Evolutionary conservation across 2,329 filamentous ascomycete species (phyloP).

Genomic region (Ophidiomyces ophidiicola): DNA sequence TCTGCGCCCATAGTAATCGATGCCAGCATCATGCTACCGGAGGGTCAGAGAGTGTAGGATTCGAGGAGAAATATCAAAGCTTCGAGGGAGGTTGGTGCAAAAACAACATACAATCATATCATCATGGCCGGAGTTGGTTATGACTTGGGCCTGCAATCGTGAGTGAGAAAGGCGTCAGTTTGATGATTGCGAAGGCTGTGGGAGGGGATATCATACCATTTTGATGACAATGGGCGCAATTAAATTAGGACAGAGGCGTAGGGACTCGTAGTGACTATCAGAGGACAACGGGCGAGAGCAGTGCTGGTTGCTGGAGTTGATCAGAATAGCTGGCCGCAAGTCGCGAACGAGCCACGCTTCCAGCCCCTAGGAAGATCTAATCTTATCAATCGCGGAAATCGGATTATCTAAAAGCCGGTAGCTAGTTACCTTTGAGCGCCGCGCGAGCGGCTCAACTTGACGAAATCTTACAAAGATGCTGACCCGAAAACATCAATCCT

Average conservation of each 20-base stretch:
- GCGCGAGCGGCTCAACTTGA: too few relatives aligned
- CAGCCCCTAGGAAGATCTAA: slow-evolving; percentile 2
- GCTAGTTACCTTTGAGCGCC: too few relatives aligned
- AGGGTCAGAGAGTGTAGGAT: slow-evolving; percentile 1
- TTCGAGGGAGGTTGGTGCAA: not conserved
- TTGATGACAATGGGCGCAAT: slow-evolving; percentile 1
- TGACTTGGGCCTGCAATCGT: slow-evolving; percentile 54
- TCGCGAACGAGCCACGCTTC: slow-evolving; percentile 7
- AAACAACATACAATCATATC: slow-evolving; percentile 86
- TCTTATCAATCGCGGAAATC: slow-evolving; percentile 12
- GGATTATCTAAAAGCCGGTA: too few relatives aligned
- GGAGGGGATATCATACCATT: slow-evolving; percentile 4
- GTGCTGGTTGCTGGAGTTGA: not conserved
- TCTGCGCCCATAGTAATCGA: slow-evolving; percentile 95
- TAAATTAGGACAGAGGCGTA: not conserved
- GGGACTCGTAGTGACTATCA: not conserved
- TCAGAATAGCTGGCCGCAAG: slow-evolving; percentile 6
- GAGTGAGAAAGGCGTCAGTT: not conserved
- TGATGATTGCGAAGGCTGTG: not conserved
- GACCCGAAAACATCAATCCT: too few relatives aligned
- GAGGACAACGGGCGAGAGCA: not conserved
- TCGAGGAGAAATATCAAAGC: not conserved
- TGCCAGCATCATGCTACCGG: slow-evolving; percentile 82
- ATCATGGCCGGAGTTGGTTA: slow-evolving; percentile 82
- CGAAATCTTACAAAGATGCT: too few relatives aligned